A percentile compares a stretch with the other conserved stretches of the same genome.
Evolutionary conservation across 2,329 filamentous ascomycete species (phyloP).

Genomic region (Talaromyces sp.): DNA sequence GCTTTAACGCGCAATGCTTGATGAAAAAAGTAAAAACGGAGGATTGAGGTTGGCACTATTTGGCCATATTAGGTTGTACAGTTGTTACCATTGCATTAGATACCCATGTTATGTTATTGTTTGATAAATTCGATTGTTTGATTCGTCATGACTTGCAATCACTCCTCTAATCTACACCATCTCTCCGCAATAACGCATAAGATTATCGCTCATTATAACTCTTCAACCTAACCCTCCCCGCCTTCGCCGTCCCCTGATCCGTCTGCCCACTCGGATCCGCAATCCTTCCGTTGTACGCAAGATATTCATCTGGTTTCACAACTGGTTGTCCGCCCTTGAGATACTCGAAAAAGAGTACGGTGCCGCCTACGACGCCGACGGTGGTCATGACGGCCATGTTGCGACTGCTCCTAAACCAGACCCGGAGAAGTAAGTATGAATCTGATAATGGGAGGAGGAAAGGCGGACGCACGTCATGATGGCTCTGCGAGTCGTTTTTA

Average conservation of each 20-base stretch:
- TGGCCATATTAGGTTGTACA: not conserved
- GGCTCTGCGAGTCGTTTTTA: conserved; percentile 8
- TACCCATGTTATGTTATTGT: conserved; percentile 12
- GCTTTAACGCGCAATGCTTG: not conserved
- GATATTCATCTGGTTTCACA: conserved; percentile 23
- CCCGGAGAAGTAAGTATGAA: not conserved
- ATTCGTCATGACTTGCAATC: not conserved
- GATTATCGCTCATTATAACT: conserved; percentile 15
- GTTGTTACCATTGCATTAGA: conserved; percentile 14
- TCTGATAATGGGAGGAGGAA: not conserved
- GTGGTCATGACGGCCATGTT: conserved; percentile 27
- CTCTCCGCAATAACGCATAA: not conserved
- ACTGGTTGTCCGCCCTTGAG: conserved; percentile 23
- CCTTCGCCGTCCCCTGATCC: conserved; percentile 24
- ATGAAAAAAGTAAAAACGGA: not conserved
- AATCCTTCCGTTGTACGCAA: conserved; percentile 21
- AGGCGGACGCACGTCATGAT: conserved; percentile 9
- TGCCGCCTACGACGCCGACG: conserved; percentile 25
- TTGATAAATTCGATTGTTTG: not conserved
- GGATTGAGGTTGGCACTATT: not conserved
- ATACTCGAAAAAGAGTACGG: conserved; percentile 25
- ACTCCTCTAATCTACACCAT: not conserved
- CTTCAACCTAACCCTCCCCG: conserved; percentile 8
- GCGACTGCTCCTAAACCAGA: conserved; percentile 21
- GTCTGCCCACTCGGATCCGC: conserved; percentile 11